Conservation (phyloP, 2,329 filamentous ascomycete species). For the Penicillium janthinellum region DNA sequence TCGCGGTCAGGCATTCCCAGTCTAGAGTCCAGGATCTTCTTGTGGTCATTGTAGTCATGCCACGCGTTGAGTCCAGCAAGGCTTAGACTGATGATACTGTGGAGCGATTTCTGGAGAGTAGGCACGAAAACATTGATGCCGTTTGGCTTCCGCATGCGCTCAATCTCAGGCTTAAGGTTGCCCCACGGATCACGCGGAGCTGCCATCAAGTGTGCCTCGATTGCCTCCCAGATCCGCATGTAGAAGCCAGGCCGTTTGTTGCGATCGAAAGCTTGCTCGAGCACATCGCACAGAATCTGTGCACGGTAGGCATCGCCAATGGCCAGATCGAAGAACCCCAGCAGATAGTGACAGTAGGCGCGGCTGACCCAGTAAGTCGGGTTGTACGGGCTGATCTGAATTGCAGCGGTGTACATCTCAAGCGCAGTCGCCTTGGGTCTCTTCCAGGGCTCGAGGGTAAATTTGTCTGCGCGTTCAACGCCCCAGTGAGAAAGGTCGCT, state of each 20-base stretch:
- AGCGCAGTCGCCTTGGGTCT: constrained; percentile 19
- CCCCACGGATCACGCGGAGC: constrained; percentile 9
- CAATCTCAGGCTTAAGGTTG: constrained; percentile 16
- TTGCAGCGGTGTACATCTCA: constrained; percentile 42
- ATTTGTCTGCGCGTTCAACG: constrained; percentile 18
- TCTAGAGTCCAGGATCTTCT: constrained; percentile 21
- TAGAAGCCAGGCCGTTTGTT: constrained; percentile 33
- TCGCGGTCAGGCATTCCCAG: constrained; percentile 26
- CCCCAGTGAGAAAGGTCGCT: constrained; percentile 35
- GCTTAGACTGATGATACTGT: constrained; percentile 35
- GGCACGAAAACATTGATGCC: constrained; percentile 36
- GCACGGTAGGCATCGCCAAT: constrained; percentile 43
- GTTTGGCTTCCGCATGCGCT: constrained; percentile 24
- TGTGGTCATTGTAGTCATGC: constrained; percentile 29
- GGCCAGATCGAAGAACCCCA: constrained; percentile 38
- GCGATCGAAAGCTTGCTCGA: constrained; percentile 24
- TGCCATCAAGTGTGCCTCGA: constrained; percentile 37
- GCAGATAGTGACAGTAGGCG: constrained; percentile 38
- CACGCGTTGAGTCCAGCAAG: constrained; percentile 35
- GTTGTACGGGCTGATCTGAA: constrained; percentile 40
- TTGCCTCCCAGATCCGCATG: constrained; percentile 33
- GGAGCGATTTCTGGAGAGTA: constrained; percentile 30
- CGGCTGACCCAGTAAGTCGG: constrained; percentile 42
- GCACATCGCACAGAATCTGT: constrained; percentile 35
- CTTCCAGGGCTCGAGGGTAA: constrained; percentile 19